phyloP scores from a whole-genome alignment of 805 yeast genomes.

The Tetrapisispora nanseiensis region DNA sequence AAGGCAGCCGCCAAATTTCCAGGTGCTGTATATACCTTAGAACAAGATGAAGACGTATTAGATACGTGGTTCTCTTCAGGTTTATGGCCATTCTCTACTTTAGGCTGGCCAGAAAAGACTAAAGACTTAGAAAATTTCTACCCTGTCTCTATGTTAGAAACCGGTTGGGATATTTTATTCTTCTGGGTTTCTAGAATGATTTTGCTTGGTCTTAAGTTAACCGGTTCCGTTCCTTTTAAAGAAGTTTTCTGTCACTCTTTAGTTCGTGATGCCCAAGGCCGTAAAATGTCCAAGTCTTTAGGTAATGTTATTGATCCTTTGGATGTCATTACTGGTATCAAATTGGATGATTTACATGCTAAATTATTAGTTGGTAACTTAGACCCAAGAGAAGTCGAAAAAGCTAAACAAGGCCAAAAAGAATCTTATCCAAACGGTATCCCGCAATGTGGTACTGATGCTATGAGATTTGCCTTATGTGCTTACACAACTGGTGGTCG shows the following conservation, averaged over 20 bases:
- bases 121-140: constrained; percentile 66
- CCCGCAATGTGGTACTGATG: constrained; percentile 99
- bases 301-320: constrained; percentile 96
- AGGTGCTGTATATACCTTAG: constrained; percentile 56
- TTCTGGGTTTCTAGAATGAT: constrained; percentile 99
- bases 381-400: constrained; percentile 79
- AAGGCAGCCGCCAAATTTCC: constrained; percentile 75
- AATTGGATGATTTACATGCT: constrained; percentile 68
- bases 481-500: constrained; percentile 98
- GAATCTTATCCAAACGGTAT: constrained; percentile 91
- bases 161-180: constrained; percentile 98
- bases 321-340: constrained; percentile 85
- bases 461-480: constrained; percentile 94
- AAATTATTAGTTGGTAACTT: constrained; percentile 74
- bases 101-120: constrained; percentile 88
- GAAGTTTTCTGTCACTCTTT: constrained; percentile 98
- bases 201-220: constrained; percentile 77
- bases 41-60: constrained; percentile 95
- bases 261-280: constrained; percentile 98
- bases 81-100: constrained; percentile 92
- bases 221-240: constrained; percentile 84
- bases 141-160: constrained; percentile 91
- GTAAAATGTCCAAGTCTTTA: constrained; percentile 96
- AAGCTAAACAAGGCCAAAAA: constrained; percentile 81
- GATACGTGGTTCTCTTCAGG: constrained; percentile 99